Evolutionary conservation across 768 basidiomycete genomes (phyloP), one percentile per base, ranked within the genome.

Genomic region (Agrocybe chaxingu): DNA sequence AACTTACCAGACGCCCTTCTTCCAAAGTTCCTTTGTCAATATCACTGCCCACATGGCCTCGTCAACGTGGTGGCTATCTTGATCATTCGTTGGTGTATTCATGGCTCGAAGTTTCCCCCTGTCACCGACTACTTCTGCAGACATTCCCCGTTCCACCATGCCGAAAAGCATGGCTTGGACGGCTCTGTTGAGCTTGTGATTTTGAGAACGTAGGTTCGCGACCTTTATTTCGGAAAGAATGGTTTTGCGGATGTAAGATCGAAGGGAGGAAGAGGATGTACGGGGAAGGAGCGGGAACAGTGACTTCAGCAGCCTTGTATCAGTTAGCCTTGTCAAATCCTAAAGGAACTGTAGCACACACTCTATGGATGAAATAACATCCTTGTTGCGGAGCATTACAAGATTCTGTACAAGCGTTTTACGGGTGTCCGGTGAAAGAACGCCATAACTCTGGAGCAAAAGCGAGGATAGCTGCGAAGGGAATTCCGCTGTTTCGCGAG

Each of bases 11-110:
- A 94, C 80, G 36, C 85, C 82, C 70, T 95, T 98, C 63, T 81
- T 80, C 97, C 96, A 98, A 10, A 98, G 74, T 60, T 98, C 94
- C 66, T 90, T 89, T 12, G 92, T 90, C 47, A 98, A 70, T 38
- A 95, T 86, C 44, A 99, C 85, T 3, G 97, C 96, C 95, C 96
- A 98, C 85, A 97, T 89, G 2, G 95, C 94, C 59, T 98, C 97
- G 31, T 92, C 89, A 1, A 84, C 82, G 43, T 73, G 76, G 48
- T 70, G 66, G 29, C 68, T 65, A 9, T 67, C 63, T n/a, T 66
- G 65, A 52, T 77, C 73, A 19, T 60, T 63, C 1, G 70, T 68
- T 7, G 71, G 64, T 5, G 69, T 66, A 44, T 66, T 58, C n/a
- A 62, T 59, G 29, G 70, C 72, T 54, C 79, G 71, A n/a, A 79